A percentile compares a stretch with the other conserved stretches of the same genome.
Conservation (phyloP, 306 rosid species). For the Vigna nakashimae region DNA sequence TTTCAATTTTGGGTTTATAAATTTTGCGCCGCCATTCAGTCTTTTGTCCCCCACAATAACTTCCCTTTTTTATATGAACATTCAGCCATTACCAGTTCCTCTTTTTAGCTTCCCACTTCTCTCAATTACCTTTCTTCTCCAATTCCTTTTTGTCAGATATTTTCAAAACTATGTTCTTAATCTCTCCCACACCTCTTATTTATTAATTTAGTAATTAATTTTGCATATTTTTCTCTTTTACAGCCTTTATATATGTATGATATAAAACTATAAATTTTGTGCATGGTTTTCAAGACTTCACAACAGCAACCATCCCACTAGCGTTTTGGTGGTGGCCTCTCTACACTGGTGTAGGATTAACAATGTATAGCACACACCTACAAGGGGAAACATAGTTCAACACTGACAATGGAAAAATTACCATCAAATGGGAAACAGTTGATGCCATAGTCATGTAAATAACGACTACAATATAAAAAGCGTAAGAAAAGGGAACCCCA, state of each 20-base stretch:
- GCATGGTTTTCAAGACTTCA: not conserved
- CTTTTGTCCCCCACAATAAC: not conserved
- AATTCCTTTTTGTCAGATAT: not conserved
- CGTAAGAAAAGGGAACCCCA: not conserved
- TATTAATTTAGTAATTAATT: not conserved
- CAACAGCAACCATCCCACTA: not conserved
- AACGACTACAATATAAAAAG: constrained; percentile 11
- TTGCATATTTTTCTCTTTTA: not conserved
- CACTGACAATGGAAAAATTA: not conserved
- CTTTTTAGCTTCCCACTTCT: not conserved
- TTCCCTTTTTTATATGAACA: not conserved
- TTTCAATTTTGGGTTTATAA: not conserved
- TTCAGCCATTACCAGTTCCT: not conserved
- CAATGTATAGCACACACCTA: not conserved
- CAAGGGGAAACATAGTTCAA: not conserved
- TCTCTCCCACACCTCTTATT: not conserved
- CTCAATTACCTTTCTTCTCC: not conserved
- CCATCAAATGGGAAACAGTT: constrained; percentile 18
- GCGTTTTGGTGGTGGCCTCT: not conserved
- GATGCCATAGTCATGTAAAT: constrained; percentile 23
- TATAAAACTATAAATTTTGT: not conserved
- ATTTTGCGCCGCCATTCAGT: not conserved
- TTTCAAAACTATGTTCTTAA: not conserved
- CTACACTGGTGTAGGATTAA: not conserved
- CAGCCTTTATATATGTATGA: not conserved